phyloP scores from a whole-genome alignment of 805 yeast species.

The Spencermartinsiella europaea region DNA sequence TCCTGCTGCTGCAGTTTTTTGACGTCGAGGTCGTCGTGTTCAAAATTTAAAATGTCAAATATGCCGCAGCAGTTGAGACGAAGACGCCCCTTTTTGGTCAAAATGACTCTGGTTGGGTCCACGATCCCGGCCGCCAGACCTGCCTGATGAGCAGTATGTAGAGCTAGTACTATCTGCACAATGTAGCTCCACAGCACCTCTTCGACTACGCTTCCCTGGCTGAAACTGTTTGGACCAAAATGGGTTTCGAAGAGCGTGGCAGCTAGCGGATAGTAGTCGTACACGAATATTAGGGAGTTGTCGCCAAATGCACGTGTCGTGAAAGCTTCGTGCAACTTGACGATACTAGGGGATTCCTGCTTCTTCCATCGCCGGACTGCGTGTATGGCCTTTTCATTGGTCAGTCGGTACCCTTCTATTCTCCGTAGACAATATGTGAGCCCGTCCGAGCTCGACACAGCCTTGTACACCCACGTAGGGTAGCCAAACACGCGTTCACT shows the following conservation, averaged over 20 bases:
- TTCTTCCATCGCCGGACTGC: constrained; percentile 64
- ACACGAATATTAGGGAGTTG: constrained; percentile 65
- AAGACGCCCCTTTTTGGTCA: constrained; percentile 66
- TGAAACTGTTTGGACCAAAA: constrained; percentile 37
- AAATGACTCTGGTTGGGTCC: constrained; percentile 62
- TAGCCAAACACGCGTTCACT: constrained; percentile 44
- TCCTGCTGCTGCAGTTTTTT: constrained; percentile 49
- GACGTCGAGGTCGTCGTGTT: constrained; percentile 16
- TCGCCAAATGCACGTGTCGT: constrained; percentile 84
- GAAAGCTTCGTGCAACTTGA: constrained; percentile 72
- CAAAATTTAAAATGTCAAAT: constrained; percentile 53
- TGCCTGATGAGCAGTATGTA: constrained; percentile 59
- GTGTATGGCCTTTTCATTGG: constrained; percentile 55
- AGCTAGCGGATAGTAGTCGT: constrained; percentile 81
- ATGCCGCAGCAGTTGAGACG: constrained; percentile 69
- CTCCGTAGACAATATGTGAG: constrained; percentile 70
- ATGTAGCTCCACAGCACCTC: constrained; percentile 69
- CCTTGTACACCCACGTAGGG: constrained; percentile 67
- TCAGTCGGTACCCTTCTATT: constrained; percentile 52
- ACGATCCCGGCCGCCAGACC: constrained; percentile 59
- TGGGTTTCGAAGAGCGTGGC: constrained; percentile 67
- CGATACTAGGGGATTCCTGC: constrained; percentile 45
- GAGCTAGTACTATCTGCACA: constrained; percentile 67
- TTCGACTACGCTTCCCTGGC: constrained; percentile 51
- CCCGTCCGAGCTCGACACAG: constrained; percentile 74